These are phyloP conservation scores for Xylariaceae sp. DNA, from an alignment of 2,329 filamentous ascomycete species.

Conservation along the genomic window DNA sequence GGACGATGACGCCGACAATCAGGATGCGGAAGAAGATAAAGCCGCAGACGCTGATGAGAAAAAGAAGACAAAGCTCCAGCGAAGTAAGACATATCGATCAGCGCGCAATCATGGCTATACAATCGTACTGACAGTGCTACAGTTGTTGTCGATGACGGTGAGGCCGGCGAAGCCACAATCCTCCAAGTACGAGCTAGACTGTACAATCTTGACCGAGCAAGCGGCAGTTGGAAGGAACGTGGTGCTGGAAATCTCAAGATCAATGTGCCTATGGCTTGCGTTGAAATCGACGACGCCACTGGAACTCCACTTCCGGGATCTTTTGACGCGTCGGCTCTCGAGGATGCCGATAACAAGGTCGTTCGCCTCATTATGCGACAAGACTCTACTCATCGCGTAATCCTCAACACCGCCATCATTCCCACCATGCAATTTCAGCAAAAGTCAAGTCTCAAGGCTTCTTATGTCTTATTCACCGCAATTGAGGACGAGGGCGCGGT, in stretches of 20 bases:
- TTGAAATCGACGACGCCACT: constrained; percentile 48
- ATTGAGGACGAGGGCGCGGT: constrained; percentile 54
- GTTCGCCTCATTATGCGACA: constrained; percentile 84
- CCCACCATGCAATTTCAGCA: constrained; percentile 76
- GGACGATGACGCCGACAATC: constrained; percentile 38
- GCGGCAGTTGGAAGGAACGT: constrained; percentile 80
- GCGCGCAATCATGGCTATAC: constrained; percentile 16
- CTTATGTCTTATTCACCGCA: constrained; percentile 62
- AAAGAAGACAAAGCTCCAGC: constrained; percentile 62
- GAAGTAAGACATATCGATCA: constrained; percentile 50
- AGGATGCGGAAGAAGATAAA: constrained; percentile 33
- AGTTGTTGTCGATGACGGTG: constrained; percentile 77
- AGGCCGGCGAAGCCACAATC: constrained; percentile 73
- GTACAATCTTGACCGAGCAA: constrained; percentile 67
- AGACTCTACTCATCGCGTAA: constrained; percentile 79
- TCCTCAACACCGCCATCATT: constrained; percentile 78
- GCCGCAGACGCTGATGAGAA: constrained; percentile 46
- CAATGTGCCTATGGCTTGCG: constrained; percentile 61
- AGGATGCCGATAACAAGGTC: constrained; percentile 46
- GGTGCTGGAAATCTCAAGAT: constrained; percentile 79
- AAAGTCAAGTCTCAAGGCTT: constrained; percentile 65
- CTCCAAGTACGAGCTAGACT: constrained; percentile 77
- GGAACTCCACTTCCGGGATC: constrained; percentile 45
- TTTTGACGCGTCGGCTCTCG: constrained; percentile 51
- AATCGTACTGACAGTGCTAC: constrained; percentile 14